Evolutionary conservation across 768 basidiomycete genomes (phyloP).

Genomic region (Coprinopsis cinerea): DNA sequence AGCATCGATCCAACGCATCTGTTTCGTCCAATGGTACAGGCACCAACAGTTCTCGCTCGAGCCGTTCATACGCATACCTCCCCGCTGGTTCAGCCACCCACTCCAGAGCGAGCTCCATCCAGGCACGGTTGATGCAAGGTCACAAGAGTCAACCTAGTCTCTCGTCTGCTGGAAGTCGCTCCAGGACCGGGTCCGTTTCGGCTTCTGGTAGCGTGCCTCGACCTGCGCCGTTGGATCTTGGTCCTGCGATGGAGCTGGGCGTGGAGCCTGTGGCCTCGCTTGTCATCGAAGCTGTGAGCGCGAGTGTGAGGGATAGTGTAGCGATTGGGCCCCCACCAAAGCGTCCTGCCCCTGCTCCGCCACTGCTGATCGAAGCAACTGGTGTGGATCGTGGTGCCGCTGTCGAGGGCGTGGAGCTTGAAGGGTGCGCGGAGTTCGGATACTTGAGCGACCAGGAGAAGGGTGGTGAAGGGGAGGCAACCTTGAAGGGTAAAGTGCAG

Average conservation of each 20-base stretch:
- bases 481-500: no score
- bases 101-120: neutral
- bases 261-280: neutral
- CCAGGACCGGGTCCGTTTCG: no score
- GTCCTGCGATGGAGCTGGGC: neutral
- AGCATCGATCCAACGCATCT: neutral
- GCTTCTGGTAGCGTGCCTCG: no score
- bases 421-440: neutral
- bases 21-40: neutral
- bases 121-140: neutral
- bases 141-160: no score
- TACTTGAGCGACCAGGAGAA: neutral
- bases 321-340: neutral
- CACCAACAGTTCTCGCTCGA: neutral
- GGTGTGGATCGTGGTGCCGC: neutral
- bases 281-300: conserved; percentile 1
- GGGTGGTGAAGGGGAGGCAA: neutral
- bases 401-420: neutral
- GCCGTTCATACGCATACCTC: neutral
- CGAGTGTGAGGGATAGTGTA: neutral
- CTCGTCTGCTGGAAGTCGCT: no score
- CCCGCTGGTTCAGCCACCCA: neutral
- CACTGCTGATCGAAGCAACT: neutral
- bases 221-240: neutral
- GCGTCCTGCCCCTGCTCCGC: neutral